Evolutionary conservation across 2,329 filamentous ascomycete genomes (phyloP), one percentile per base, ranked within the genome.

Genomic region (Colletotrichum eremochloae): DNA sequence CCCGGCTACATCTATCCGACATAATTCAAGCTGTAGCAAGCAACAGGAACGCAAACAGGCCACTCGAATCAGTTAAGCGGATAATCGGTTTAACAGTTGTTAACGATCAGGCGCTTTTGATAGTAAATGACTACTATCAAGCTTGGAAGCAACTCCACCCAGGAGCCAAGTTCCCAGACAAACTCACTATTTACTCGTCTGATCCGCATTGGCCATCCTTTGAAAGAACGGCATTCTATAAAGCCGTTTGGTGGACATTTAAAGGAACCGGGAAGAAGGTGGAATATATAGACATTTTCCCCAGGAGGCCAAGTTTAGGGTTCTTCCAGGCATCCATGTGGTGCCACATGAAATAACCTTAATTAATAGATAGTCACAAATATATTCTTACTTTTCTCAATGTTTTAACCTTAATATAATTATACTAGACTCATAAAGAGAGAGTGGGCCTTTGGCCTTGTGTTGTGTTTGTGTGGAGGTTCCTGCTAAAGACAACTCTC

Each of bases 41-140:
- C 50, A 53, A 29, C 24, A 52, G 48, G 50, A 14, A 53, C 29
- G 29, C 50, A 15, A 53, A 53, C 2, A 53, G 50, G 29, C 50
- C 50, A 14, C 24, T 53, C 2, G 5, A 7, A 18, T 31, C 50
- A 0, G 8, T 53, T 5, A 31, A 18, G 12, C 0, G 29, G 14
- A 31, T 53, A 2, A 18, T 1, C 2, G 14, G 50, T 31, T 0
- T 2, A 31, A 2, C 3, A 1, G 14, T 31, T 9, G 1, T 33
- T 8, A 31, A 53, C 5, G 0, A 31, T 1, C 9, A 53, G 24
- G 14, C 50, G 12, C 2, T 53, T 9, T 2, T 3, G 24, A 5
- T 53, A 9, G 2, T 53, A 0, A 18, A 53, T 5, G 7, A 5
- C 2, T 53, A 53, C 29, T 4, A 2, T 18, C 29, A 14, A 31